Base-by-base conservation (phyloP, 768 basidiomycete species). In the Tricholoma saponaceum region DNA sequence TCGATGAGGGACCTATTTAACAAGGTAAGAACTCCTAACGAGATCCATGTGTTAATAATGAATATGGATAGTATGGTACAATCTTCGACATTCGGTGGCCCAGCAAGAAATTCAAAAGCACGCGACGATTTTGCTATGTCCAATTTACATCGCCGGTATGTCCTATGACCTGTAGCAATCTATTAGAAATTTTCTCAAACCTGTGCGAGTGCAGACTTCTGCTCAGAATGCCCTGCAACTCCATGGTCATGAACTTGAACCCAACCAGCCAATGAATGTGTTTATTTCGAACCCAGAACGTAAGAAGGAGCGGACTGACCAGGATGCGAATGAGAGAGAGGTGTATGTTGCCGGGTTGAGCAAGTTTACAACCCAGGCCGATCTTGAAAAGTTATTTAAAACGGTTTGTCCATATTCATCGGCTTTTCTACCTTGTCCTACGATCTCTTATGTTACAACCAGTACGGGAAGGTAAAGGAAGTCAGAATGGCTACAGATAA, bases 81-180 rank as follows among this genome's bases (percentile, higher is more conserved):
- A 82, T 99, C 54, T 91, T 98, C 59, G 95, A 98, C 61, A 90
- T 94, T 16, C 89, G 97, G 30, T 98, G 96, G 96, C 97, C 97
- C 5, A 95, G 93, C 73, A 95, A 95, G 68, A 97, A 97, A 68
- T 95, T 93, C 79, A 96, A 95, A 72, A 85, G 76, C 56, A 89
- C 90, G 2, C 78, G 97, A 33, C 82, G 97, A 43, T 98, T 99
- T 70, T 95, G 92, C 66, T 99, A 98, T 69, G 78, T 99, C 1
- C 97, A 98, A 60, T 98, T 84, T 67, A 87, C 87, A 1, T 85
- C 85, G 18, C 91, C 92, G 0, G 95, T 93, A 56, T 52, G 89
- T 76, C 7, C n/a, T 43, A 26, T 6, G 30, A 12, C 32, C 23
- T 13, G 33, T 39, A n/a, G 22, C 22, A 23, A 47, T 18, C 20